phyloP scores from a whole-genome alignment of 202 grass and related monocot genomes.

The Brachypodium distachyon region DNA sequence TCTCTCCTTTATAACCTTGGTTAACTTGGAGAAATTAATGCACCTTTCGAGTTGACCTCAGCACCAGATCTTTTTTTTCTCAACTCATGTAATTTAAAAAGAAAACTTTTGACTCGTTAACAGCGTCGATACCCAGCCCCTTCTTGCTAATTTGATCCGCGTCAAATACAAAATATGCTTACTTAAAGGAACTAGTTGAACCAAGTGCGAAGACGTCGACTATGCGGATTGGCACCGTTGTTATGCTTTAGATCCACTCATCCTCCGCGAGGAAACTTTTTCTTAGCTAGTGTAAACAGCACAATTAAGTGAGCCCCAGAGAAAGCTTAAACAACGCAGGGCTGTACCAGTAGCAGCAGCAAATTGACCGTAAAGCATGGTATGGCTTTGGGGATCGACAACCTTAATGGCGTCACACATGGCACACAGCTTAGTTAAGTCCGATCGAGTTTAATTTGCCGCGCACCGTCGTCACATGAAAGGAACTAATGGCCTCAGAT shows the following conservation, averaged over 20 bases:
- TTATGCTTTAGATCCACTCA: no score
- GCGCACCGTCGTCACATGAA: conserved; percentile 19
- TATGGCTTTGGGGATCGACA: neutral
- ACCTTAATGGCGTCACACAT: conserved; percentile 38
- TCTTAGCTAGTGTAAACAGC: no score
- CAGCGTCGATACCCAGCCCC: neutral
- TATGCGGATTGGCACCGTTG: no score
- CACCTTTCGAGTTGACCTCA: neutral
- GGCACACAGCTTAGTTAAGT: neutral
- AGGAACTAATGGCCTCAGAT: conserved; percentile 1
- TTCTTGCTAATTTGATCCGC: no score
- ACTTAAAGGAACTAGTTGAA: no score
- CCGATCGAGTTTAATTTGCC: neutral
- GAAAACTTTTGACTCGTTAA: neutral
- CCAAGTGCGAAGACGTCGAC: no score
- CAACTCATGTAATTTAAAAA: no score
- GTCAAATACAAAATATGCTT: no score
- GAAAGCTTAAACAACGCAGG: no score
- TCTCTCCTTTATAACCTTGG: neutral
- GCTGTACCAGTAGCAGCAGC: neutral
- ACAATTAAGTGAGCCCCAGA: neutral
- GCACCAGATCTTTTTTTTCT: no score
- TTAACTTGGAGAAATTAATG: neutral
- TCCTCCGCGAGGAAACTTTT: no score
- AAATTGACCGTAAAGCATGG: neutral